phyloP scores from a whole-genome alignment of 208 protist species.

The Acanthamoeba royreba region DNA sequence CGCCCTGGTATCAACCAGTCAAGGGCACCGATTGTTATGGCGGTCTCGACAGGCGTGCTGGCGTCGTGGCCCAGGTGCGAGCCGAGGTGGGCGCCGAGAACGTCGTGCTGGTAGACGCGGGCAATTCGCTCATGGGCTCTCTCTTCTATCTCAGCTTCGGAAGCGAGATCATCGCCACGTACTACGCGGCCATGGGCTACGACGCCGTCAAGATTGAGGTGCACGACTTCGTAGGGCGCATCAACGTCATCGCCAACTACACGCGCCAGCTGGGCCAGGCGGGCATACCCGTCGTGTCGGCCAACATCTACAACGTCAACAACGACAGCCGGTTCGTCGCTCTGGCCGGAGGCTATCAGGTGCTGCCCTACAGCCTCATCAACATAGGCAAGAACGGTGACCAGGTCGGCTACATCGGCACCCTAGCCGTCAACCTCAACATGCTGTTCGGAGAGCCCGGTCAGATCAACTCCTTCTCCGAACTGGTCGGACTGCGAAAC shows the following conservation, averaged over 20 bases:
- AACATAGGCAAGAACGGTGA: neutral
- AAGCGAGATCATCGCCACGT: neutral
- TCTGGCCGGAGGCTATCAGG: neutral
- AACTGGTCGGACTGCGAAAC: neutral
- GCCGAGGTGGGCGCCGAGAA: neutral
- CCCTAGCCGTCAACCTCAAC: neutral
- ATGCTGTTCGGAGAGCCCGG: neutral
- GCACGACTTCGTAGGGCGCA: neutral
- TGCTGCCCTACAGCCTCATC: neutral
- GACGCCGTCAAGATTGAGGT: constrained; percentile 3
- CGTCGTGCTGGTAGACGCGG: neutral
- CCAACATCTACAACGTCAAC: neutral
- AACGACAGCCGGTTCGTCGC: neutral
- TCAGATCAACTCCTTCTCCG: neutral
- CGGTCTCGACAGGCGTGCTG: neutral
- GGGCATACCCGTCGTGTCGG: neutral
- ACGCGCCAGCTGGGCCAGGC: neutral
- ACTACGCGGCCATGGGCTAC: neutral
- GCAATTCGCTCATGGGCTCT: neutral
- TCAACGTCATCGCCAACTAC: neutral
- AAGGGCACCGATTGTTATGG: neutral
- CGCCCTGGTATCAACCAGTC: neutral
- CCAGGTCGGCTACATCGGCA: neutral
- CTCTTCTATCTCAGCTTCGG: neutral
- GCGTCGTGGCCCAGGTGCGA: neutral